Evolutionary conservation across 441 rosid species (phyloP).

Genomic region (Dalechampia spathulata): DNA sequence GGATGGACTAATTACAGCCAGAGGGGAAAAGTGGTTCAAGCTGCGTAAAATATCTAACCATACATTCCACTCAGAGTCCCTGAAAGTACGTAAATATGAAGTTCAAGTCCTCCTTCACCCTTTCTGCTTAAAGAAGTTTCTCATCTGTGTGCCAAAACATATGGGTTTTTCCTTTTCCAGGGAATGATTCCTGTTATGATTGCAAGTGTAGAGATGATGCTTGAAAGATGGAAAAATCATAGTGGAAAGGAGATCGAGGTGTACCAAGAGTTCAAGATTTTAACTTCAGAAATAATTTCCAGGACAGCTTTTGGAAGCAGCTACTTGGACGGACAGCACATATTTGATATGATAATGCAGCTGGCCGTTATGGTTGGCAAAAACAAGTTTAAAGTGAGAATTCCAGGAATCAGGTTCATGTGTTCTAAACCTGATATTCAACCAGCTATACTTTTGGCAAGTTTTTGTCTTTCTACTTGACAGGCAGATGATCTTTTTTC

Average conservation of each 20-base stretch:
- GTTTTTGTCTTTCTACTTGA: too few species aligned
- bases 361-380: neutral
- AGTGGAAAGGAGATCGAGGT: constrained; percentile 25
- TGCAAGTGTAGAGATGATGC: constrained; percentile 24
- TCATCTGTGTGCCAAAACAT: too few species aligned
- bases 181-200: constrained; percentile 11
- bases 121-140: too few species aligned
- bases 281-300: constrained; percentile 17
- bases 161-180: neutral
- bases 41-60: constrained; percentile 11
- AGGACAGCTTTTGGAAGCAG: constrained; percentile 22
- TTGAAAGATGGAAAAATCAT: constrained; percentile 21
- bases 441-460: too few species aligned
- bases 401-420: neutral
- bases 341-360: constrained; percentile 11
- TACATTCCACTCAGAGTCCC: constrained; percentile 18
- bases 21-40: constrained; percentile 10
- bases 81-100: constrained; percentile 11
- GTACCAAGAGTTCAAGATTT: constrained; percentile 19
- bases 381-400: neutral
- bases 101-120: neutral
- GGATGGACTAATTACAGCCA: neutral
- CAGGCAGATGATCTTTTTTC: neutral
- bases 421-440: too few species aligned
- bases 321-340: constrained; percentile 16